phyloP scores from a whole-genome alignment of 108 stramenopile species.

The Mediolabrus comicus region DNA sequence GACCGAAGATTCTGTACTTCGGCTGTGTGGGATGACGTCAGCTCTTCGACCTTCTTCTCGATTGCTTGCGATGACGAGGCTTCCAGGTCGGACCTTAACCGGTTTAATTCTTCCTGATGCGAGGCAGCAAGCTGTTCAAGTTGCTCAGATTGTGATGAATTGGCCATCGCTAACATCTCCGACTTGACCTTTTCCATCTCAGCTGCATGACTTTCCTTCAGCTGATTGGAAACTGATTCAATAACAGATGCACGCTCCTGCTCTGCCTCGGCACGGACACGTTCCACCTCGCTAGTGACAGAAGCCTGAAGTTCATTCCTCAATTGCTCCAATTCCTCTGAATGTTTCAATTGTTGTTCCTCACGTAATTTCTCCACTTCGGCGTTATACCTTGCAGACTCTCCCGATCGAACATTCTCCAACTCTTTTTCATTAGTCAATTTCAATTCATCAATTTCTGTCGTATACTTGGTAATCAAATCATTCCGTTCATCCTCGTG shows the following conservation, averaged over 20 bases:
- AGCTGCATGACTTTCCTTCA: slow-evolving; percentile 6
- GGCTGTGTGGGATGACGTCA: slow-evolving; percentile 4
- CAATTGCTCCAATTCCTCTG: slow-evolving; percentile 9
- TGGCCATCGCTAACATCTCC: neutral
- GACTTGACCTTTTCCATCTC: slow-evolving; percentile 13
- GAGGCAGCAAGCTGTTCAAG: neutral
- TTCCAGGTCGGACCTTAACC: neutral
- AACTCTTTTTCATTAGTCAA: slow-evolving; percentile 21
- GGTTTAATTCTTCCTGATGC: neutral
- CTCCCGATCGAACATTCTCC: slow-evolving; percentile 14
- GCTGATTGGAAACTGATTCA: neutral
- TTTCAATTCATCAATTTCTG: slow-evolving; percentile 13
- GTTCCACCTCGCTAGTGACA: slow-evolving; percentile 1
- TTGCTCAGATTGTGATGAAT: slow-evolving; percentile 12
- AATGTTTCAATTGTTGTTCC: slow-evolving; percentile 19
- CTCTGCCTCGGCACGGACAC: slow-evolving; percentile 16
- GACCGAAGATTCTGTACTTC: slow-evolving; percentile 28
- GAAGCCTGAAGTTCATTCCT: neutral
- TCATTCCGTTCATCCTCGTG: slow-evolving; percentile 7
- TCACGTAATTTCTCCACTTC: slow-evolving; percentile 28
- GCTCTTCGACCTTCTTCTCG: slow-evolving; percentile 15
- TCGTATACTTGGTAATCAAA: slow-evolving; percentile 8
- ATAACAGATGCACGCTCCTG: slow-evolving; percentile 6
- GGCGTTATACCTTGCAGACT: slow-evolving; percentile 11
- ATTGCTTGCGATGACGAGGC: slow-evolving; percentile 9